Evolutionary conservation across 2,329 filamentous ascomycete genomes (phyloP).

Genomic region (Arthrobotrys sphaeroides): DNA sequence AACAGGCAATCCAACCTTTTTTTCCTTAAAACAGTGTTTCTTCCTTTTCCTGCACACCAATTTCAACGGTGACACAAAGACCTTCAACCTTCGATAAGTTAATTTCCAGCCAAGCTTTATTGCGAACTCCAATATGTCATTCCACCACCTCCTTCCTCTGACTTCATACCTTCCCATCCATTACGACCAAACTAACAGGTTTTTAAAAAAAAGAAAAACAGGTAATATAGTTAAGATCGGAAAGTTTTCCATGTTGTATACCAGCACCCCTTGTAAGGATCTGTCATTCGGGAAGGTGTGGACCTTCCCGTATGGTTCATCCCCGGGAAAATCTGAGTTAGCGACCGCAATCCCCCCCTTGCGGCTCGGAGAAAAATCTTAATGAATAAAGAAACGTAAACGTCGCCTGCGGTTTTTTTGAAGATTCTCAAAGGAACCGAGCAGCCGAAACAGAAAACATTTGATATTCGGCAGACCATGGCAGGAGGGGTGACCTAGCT

Average conservation of each 20-base stretch:
- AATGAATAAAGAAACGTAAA: not conserved
- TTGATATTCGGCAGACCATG: constrained; percentile 16
- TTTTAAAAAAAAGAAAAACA: not conserved
- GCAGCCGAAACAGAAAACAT: constrained; percentile 30
- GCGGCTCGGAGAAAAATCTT: constrained; percentile 15
- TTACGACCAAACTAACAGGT: too few relatives aligned
- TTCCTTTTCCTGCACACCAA: not conserved
- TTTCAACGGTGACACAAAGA: not conserved
- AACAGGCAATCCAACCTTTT: not conserved
- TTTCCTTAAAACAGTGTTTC: not conserved
- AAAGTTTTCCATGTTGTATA: not conserved
- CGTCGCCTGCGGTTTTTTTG: constrained; percentile 21
- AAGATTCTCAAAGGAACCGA: constrained; percentile 10
- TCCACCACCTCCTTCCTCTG: not conserved
- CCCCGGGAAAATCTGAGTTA: not conserved
- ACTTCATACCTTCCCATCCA: not conserved
- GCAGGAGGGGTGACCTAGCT: not conserved
- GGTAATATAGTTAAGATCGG: not conserved
- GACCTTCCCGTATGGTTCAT: not conserved
- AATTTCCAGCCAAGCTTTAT: too few relatives aligned
- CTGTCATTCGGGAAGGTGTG: not conserved
- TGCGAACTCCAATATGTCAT: not conserved
- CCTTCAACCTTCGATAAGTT: too few relatives aligned
- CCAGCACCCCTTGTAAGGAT: not conserved
- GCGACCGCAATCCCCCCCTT: not conserved